Percentiles rank a stretch among this genome's conserved stretches.
Conservation (phyloP, 352 stramenopile genomes). For the Globisporangium middletonii region DNA sequence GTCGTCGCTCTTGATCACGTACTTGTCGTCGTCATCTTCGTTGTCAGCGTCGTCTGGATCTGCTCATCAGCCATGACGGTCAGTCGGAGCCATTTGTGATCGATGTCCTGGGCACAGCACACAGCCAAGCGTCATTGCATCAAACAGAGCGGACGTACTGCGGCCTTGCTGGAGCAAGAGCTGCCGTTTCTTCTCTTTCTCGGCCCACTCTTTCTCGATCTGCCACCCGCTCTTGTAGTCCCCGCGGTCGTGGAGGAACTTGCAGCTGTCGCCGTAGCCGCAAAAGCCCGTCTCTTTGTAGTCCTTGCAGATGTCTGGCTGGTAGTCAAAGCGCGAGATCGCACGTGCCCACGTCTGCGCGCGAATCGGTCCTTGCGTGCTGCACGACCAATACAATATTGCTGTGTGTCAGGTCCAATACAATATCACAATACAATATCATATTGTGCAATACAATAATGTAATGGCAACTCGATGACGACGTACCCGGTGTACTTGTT, state of each 20-base stretch:
- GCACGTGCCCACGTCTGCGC: slow-evolving; percentile 92
- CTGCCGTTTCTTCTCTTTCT: slow-evolving; percentile 88
- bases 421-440: background rate
- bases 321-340: slow-evolving; percentile 97
- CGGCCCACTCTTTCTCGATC: slow-evolving; percentile 94
- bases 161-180: slow-evolving; percentile 52
- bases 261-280: slow-evolving; percentile 95
- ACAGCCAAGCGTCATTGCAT: background rate
- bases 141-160: slow-evolving; percentile 18
- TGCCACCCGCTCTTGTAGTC: slow-evolving; percentile 98
- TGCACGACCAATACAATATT: slow-evolving; percentile 7
- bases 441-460: too few species aligned
- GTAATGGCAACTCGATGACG: too few species aligned
- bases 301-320: slow-evolving; percentile 98
- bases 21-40: slow-evolving; percentile 62
- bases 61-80: background rate
- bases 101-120: too few species aligned
- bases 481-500: slow-evolving; percentile 87
- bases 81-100: background rate
- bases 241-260: slow-evolving; percentile 98
- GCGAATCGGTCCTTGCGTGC: slow-evolving; percentile 93
- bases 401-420: background rate
- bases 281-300: slow-evolving; percentile 99
- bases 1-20: slow-evolving; percentile 54
- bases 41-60: slow-evolving; percentile 31